Conservation (phyloP, 805 yeast genomes). For the Metschnikowia lachancei region DNA sequence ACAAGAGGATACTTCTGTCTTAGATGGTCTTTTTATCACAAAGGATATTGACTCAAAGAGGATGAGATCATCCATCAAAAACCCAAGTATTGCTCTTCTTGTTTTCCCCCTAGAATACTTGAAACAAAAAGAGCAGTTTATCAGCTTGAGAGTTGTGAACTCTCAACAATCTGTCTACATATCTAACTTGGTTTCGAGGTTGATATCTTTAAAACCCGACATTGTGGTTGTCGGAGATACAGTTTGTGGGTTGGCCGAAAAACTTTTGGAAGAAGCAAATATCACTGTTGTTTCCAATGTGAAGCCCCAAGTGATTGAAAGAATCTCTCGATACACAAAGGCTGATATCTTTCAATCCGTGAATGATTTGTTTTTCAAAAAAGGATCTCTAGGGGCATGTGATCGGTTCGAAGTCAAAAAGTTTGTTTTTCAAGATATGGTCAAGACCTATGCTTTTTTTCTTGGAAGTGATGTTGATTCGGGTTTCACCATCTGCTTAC, state of each 20-base stretch:
- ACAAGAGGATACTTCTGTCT: constrained; percentile 53
- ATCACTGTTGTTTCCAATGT: constrained; percentile 79
- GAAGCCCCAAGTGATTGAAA: constrained; percentile 76
- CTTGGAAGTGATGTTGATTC: constrained; percentile 69
- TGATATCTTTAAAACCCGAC: constrained; percentile 73
- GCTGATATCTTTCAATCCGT: constrained; percentile 85
- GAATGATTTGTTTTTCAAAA: constrained; percentile 72
- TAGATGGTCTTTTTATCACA: constrained; percentile 83
- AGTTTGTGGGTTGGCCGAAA: constrained; percentile 78
- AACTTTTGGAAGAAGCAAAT: constrained; percentile 66
- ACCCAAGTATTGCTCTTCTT: constrained; percentile 76
- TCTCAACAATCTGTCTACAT: constrained; percentile 87
- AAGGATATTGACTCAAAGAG: constrained; percentile 74
- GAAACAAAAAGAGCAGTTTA: constrained; percentile 71
- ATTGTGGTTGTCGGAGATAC: constrained; percentile 74
- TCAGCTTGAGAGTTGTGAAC: constrained; percentile 77
- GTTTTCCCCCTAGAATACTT: constrained; percentile 88
- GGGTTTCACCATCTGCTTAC: constrained; percentile 83
- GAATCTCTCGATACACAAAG: constrained; percentile 73
- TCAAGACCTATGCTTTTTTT: constrained; percentile 74
- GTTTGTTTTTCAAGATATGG: constrained; percentile 51
- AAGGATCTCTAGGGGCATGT: constrained; percentile 67
- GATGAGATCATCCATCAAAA: constrained; percentile 63
- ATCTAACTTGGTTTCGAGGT: constrained; percentile 73
- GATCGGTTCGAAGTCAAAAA: constrained; percentile 66